Conservation (phyloP, 768 basidiomycete genomes). For the Tubosaeta sp. region DNA sequence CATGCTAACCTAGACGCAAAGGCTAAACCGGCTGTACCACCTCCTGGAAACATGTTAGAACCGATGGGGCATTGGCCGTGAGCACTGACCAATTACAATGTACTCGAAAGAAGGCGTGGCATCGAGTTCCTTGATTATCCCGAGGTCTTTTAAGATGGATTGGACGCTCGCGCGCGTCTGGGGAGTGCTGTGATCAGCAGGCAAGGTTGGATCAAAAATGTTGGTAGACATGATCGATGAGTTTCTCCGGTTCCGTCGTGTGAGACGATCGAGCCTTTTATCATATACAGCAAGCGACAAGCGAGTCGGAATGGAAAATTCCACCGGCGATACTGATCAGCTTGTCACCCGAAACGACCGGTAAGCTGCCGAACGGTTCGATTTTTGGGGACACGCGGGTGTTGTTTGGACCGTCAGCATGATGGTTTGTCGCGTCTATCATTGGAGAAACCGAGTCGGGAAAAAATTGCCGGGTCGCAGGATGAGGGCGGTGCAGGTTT, state of each 20-base stretch:
- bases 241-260: background rate
- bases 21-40: slow-evolving; percentile 16
- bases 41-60: slow-evolving; percentile 1
- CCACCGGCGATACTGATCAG: no score
- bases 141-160: background rate
- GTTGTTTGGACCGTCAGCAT: no score
- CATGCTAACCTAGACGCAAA: slow-evolving; percentile 12
- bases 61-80: background rate
- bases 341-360: no score
- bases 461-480: no score
- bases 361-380: no score
- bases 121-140: background rate
- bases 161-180: background rate
- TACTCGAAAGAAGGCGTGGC: background rate
- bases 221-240: background rate
- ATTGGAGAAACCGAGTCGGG: no score
- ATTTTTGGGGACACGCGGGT: no score
- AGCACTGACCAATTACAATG: background rate
- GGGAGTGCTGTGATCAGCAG: background rate
- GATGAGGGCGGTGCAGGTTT: no score
- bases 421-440: no score
- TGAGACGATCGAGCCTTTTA: background rate
- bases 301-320: background rate
- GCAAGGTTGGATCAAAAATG: background rate
- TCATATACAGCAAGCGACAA: background rate